A percentile compares a stretch with the other conserved stretches of the same genome.
These are phyloP conservation scores for Metroxylon sagu DNA, from an alignment of 176 grass and related monocot species.

Conservation along the genomic window DNA sequence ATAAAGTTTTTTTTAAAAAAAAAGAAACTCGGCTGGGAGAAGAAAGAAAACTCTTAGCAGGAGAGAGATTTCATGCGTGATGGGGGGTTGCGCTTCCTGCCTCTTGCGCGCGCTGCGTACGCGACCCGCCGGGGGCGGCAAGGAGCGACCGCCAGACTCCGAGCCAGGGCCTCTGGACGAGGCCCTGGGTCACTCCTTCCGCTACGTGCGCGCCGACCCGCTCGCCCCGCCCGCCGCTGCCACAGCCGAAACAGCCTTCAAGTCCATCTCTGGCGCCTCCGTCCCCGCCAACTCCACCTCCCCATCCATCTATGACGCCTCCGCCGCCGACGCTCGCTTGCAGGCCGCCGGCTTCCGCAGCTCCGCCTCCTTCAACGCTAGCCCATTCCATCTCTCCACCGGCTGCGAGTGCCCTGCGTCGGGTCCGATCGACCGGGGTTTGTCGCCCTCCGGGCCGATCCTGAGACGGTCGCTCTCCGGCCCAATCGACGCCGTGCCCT, in stretches of 20 bases:
- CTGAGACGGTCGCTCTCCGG: constrained; percentile 13
- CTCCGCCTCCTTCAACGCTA: constrained; percentile 52
- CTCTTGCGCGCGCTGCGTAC: constrained; percentile 45
- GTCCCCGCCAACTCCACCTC: constrained; percentile 51
- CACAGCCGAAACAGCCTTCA: constrained; percentile 7
- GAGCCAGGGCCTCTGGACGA: constrained; percentile 54
- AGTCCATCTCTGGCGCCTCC: constrained; percentile 58
- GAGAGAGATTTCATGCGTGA: constrained; percentile 37
- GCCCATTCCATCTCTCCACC: constrained; percentile 52
- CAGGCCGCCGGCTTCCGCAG: constrained; percentile 42
- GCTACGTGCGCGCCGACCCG: constrained; percentile 51
- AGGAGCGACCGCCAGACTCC: constrained; percentile 15
- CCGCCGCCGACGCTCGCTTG: constrained; percentile 8
- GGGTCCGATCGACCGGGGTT: constrained; percentile 52
- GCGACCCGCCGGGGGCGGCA: constrained; percentile 5
- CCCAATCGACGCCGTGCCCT: constrained; percentile 50
- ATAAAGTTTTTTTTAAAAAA: not conserved
- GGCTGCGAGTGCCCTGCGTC: not conserved
- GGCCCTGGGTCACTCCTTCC: constrained; percentile 82
- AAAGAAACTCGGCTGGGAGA: not conserved
- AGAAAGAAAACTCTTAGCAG: not conserved
- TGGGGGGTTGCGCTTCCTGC: constrained; percentile 88
- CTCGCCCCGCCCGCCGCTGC: constrained; percentile 2
- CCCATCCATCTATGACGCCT: constrained; percentile 20
- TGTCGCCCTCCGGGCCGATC: constrained; percentile 36